These are phyloP conservation scores for Ananas comosus DNA, from an alignment of 176 grass and related monocot genomes.

Conservation along the genomic window DNA sequence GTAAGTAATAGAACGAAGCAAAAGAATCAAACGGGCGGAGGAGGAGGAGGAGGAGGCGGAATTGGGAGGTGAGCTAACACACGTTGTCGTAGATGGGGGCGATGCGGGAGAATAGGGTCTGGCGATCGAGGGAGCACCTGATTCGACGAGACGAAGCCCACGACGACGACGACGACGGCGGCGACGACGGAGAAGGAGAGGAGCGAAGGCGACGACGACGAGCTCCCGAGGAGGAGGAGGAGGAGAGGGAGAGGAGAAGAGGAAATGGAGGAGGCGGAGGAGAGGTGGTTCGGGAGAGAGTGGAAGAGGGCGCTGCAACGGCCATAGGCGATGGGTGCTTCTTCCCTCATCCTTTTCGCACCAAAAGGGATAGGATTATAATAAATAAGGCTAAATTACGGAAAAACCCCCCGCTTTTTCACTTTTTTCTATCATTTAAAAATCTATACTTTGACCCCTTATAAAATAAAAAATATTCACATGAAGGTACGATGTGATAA, in stretches of 20 bases:
- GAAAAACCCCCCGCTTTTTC: no score
- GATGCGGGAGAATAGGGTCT: slow-evolving; percentile 70
- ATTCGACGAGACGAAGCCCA: slow-evolving; percentile 15
- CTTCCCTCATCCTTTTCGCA: background rate
- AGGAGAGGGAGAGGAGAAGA: background rate
- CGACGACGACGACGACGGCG: background rate
- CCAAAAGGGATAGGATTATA: no score
- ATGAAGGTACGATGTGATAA: no score
- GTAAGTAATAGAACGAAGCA: slow-evolving; percentile 1
- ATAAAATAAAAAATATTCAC: no score
- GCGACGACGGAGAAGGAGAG: background rate
- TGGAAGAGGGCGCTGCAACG: background rate
- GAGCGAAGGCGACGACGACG: background rate
- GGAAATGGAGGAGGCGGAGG: background rate
- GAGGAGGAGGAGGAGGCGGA: background rate
- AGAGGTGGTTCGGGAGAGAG: background rate
- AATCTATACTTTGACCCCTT: no score
- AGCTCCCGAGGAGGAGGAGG: background rate
- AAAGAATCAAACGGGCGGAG: background rate
- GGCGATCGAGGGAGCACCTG: slow-evolving; percentile 38
- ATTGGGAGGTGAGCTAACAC: slow-evolving; percentile 4
- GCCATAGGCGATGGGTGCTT: background rate
- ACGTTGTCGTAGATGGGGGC: slow-evolving; percentile 79
- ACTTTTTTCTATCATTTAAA: no score
- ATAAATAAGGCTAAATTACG: no score